These are phyloP conservation scores for Stromatinia cepivora DNA, from an alignment of 2,329 filamentous ascomycete genomes.

Conservation along the genomic window DNA sequence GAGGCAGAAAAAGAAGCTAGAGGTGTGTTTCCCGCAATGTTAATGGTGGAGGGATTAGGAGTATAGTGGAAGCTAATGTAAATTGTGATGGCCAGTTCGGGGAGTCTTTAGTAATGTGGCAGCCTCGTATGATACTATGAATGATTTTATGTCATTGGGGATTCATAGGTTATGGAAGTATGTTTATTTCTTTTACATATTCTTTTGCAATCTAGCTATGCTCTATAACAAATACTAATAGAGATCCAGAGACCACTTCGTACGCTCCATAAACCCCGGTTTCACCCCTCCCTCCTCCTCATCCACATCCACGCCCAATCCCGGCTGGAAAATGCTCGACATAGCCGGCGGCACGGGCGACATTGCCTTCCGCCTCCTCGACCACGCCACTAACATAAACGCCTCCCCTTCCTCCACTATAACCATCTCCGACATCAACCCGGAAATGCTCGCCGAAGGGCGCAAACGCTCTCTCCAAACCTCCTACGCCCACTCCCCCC, in stretches of 20 bases:
- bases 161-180: slow-evolving; percentile 94
- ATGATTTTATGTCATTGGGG: slow-evolving; percentile 97
- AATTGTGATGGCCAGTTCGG: slow-evolving; percentile 43
- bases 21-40: slow-evolving; percentile 32
- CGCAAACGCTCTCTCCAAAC: slow-evolving; percentile 70
- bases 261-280: slow-evolving; percentile 78
- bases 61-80: slow-evolving; percentile 17
- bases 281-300: slow-evolving; percentile 43
- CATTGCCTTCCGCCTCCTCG: slow-evolving; percentile 94
- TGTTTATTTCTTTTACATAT: slow-evolving; percentile 34
- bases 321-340: slow-evolving; percentile 78
- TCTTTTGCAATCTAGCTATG: neutral
- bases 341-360: slow-evolving; percentile 96
- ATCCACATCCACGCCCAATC: slow-evolving; percentile 44
- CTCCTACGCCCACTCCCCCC: slow-evolving; percentile 52
- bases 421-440: slow-evolving; percentile 94
- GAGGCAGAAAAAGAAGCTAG: slow-evolving; percentile 41
- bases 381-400: slow-evolving; percentile 80
- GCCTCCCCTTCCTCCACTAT: slow-evolving; percentile 78
- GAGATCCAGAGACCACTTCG: slow-evolving; percentile 74
- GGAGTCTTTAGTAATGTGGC: slow-evolving; percentile 94
- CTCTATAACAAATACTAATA: neutral
- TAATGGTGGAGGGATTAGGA: no score
- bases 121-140: slow-evolving; percentile 90
- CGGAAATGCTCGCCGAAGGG: slow-evolving; percentile 89